phyloP scores from a whole-genome alignment of 2,329 filamentous ascomycete species.

The Akanthomyces lecanii region DNA sequence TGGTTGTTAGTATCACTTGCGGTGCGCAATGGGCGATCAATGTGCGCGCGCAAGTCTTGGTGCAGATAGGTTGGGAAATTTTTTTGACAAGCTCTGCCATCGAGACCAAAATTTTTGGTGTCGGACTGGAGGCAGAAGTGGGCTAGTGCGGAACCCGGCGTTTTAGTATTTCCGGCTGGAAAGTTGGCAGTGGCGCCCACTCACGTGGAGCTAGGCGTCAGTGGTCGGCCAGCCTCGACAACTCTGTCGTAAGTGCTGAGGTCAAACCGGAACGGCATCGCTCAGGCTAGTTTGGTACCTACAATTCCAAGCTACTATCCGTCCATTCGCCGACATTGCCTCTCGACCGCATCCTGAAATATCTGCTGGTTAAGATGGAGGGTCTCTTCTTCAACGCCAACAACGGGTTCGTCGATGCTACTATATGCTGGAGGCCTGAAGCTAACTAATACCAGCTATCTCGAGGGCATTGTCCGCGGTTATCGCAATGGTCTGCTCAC shows the following conservation, averaged over 20 bases:
- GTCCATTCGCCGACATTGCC: constrained; percentile 4
- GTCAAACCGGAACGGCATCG: constrained; percentile 1
- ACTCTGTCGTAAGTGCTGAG: constrained; percentile 8
- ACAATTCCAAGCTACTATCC: constrained; percentile 13
- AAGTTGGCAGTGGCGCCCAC: not conserved
- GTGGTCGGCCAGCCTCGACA: constrained; percentile 7
- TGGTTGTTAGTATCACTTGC: constrained; percentile 33
- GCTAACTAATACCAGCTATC: constrained; percentile 60
- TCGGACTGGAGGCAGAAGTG: constrained; percentile 11
- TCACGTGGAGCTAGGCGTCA: constrained; percentile 13
- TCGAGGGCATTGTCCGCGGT: constrained; percentile 95
- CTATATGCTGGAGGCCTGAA: constrained; percentile 6
- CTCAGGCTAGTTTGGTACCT: constrained; percentile 15
- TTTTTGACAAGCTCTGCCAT: constrained; percentile 37
- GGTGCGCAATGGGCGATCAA: constrained; percentile 33
- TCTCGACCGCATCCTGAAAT: not conserved
- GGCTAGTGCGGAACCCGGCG: constrained; percentile 16
- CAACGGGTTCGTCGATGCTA: constrained; percentile 66
- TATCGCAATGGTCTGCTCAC: constrained; percentile 94
- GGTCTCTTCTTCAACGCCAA: constrained; percentile 92
- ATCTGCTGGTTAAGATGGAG: constrained; percentile 60
- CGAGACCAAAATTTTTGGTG: constrained; percentile 29
- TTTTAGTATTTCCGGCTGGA: constrained; percentile 8
- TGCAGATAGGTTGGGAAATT: constrained; percentile 35
- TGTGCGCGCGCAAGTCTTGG: constrained; percentile 33